These are phyloP conservation scores for Limonium bicolor DNA, from an alignment of 148 eudicot genomes.

Conservation along the genomic window DNA sequence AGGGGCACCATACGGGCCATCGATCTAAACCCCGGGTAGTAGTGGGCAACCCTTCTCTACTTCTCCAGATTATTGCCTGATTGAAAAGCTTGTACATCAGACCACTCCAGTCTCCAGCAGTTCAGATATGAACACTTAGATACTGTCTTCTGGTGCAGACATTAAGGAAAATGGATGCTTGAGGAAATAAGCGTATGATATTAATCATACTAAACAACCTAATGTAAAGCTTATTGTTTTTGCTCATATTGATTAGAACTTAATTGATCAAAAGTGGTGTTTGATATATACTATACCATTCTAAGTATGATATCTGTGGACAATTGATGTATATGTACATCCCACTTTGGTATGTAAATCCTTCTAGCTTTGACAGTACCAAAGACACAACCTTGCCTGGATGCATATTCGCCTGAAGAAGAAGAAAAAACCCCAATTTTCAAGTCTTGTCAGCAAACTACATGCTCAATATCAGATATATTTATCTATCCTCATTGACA, in stretches of 20 bases:
- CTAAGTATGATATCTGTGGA: conserved; percentile 80
- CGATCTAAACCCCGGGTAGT: conserved; percentile 32
- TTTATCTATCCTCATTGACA: no score
- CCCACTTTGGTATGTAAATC: conserved; percentile 80
- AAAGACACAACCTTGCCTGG: conserved; percentile 78
- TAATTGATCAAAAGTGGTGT: not conserved
- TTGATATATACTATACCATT: conserved; percentile 48
- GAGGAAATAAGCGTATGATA: conserved; percentile 1
- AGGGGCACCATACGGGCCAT: conserved; percentile 97
- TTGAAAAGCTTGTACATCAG: conserved; percentile 2
- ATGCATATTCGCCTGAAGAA: conserved; percentile 60
- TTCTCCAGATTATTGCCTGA: not conserved
- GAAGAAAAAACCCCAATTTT: no score
- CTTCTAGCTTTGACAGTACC: conserved; percentile 85
- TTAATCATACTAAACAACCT: no score
- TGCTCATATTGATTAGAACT: no score
- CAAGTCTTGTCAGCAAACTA: no score
- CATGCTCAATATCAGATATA: no score
- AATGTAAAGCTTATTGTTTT: no score
- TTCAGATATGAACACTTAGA: conserved; percentile 78
- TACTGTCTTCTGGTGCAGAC: conserved; percentile 85
- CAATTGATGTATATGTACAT: conserved; percentile 96
- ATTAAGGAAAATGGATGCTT: conserved; percentile 99
- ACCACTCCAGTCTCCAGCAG: conserved; percentile 74
- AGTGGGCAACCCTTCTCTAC: not conserved